phyloP scores from a whole-genome alignment of 2,329 filamentous ascomycete species.

The Pyricularia pennisetigena region DNA sequence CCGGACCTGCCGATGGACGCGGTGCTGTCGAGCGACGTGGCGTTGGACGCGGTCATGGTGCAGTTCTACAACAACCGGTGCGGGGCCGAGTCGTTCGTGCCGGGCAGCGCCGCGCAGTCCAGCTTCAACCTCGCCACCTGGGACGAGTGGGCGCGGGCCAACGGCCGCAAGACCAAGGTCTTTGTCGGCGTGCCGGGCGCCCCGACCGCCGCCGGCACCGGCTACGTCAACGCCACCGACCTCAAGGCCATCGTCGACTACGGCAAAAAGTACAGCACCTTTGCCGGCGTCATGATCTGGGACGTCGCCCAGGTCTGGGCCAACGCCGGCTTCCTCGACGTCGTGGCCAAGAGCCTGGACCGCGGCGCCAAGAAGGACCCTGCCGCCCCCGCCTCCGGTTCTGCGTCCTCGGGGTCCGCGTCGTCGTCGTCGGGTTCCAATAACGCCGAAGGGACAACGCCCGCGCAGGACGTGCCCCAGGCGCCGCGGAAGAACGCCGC shows the following conservation, averaged over 20 bases:
- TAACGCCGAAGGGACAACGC: too few species aligned
- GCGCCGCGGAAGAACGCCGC: neutral
- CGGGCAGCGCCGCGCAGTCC: slow-evolving; percentile 30
- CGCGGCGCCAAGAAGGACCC: neutral
- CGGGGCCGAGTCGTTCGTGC: slow-evolving; percentile 42
- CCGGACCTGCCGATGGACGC: slow-evolving; percentile 50
- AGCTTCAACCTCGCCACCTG: slow-evolving; percentile 54
- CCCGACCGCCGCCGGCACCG: slow-evolving; percentile 36
- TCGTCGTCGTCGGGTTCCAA: too few species aligned
- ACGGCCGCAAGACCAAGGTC: slow-evolving; percentile 51
- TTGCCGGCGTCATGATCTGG: slow-evolving; percentile 63
- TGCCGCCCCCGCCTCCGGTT: too few species aligned
- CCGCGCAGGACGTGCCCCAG: neutral
- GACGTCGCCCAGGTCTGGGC: slow-evolving; percentile 51
- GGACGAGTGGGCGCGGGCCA: slow-evolving; percentile 51
- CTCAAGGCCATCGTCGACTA: slow-evolving; percentile 43
- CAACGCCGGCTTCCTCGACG: slow-evolving; percentile 44
- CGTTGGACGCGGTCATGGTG: slow-evolving; percentile 51
- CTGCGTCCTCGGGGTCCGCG: too few species aligned
- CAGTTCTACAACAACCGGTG: slow-evolving; percentile 66
- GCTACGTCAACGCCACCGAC: slow-evolving; percentile 39
- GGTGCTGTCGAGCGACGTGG: slow-evolving; percentile 38
- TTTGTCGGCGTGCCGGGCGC: slow-evolving; percentile 51
- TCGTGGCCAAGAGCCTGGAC: slow-evolving; percentile 26
- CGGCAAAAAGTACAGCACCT: slow-evolving; percentile 43